Conservation (phyloP, 495 filamentous ascomycete genomes). For the Neurospora sublineolata region DNA sequence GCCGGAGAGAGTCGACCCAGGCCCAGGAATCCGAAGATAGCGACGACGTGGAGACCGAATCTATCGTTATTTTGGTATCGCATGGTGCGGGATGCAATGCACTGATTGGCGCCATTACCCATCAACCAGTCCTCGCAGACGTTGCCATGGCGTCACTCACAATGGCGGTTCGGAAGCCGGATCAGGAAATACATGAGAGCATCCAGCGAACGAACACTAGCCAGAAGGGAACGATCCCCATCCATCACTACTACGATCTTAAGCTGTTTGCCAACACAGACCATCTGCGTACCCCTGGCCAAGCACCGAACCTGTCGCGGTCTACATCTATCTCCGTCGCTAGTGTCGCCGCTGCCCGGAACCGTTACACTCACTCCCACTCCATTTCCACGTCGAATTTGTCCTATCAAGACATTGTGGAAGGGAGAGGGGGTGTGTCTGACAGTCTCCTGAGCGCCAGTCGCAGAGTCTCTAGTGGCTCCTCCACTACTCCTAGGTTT, state of each 20-base stretch:
- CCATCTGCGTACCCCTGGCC: constrained; percentile 49
- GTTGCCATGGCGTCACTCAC: constrained; percentile 84
- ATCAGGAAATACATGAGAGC: constrained; percentile 6
- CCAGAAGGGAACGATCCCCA: constrained; percentile 17
- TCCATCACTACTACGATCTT: constrained; percentile 62
- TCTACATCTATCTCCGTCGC: constrained; percentile 15
- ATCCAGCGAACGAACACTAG: neutral
- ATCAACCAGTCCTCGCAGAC: constrained; percentile 79
- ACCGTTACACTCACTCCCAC: constrained; percentile 17
- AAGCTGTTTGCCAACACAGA: constrained; percentile 68
- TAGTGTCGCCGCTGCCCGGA: constrained; percentile 8
- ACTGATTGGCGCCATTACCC: constrained; percentile 78
- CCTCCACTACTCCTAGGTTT: neutral
- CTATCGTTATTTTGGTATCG: constrained; percentile 82
- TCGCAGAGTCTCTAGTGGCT: constrained; percentile 13
- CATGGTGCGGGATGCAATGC: constrained; percentile 98
- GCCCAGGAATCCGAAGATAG: constrained; percentile 24
- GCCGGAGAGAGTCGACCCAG: constrained; percentile 10
- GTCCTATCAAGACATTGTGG: constrained; percentile 18
- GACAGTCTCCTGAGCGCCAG: constrained; percentile 23
- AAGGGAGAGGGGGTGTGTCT: constrained; percentile 18
- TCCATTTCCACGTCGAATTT: constrained; percentile 18
- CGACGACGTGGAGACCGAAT: constrained; percentile 49
- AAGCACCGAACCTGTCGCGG: constrained; percentile 22
- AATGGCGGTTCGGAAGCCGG: constrained; percentile 65